Percentiles rank a stretch among this genome's conserved stretches.
phyloP scores from a whole-genome alignment of 495 filamentous ascomycete species.

The Penicillium verhagenii region DNA sequence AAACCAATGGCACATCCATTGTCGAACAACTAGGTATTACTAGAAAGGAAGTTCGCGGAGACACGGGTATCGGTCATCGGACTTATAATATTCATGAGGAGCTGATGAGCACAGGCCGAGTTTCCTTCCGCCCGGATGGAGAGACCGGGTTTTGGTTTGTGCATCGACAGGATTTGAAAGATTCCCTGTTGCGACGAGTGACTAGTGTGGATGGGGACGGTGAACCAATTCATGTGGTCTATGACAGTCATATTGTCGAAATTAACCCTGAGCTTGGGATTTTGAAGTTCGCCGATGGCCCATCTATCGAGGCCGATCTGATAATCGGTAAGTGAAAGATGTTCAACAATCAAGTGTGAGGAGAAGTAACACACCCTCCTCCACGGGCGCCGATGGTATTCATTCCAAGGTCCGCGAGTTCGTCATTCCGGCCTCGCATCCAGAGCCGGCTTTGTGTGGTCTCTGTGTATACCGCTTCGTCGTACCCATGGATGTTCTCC shows the following conservation, averaged over 20 bases:
- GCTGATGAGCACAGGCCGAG: constrained; percentile 1
- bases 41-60: constrained; percentile 3
- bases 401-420: constrained; percentile 7
- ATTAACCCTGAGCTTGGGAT: constrained; percentile 7
- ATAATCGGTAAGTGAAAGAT: constrained; percentile 5
- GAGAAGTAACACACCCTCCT: not conserved
- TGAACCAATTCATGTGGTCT: not conserved
- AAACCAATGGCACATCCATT: constrained; percentile 5
- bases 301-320: constrained; percentile 3
- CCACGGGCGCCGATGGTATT: constrained; percentile 5
- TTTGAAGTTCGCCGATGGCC: constrained; percentile 1
- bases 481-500: constrained; percentile 8
- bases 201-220: not conserved
- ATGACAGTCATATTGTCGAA: constrained; percentile 5
- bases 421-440: constrained; percentile 8
- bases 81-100: constrained; percentile 9
- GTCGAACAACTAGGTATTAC: constrained; percentile 9
- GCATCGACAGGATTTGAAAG: constrained; percentile 11
- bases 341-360: not conserved
- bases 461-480: constrained; percentile 9
- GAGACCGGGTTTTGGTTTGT: constrained; percentile 8
- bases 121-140: not conserved
- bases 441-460: constrained; percentile 6
- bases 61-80: constrained; percentile 2
- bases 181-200: constrained; percentile 1